Percentiles rank a stretch among this genome's conserved stretches.
Conservation (phyloP, 2,329 filamentous ascomycete species). For the Diplodia corticola region DNA sequence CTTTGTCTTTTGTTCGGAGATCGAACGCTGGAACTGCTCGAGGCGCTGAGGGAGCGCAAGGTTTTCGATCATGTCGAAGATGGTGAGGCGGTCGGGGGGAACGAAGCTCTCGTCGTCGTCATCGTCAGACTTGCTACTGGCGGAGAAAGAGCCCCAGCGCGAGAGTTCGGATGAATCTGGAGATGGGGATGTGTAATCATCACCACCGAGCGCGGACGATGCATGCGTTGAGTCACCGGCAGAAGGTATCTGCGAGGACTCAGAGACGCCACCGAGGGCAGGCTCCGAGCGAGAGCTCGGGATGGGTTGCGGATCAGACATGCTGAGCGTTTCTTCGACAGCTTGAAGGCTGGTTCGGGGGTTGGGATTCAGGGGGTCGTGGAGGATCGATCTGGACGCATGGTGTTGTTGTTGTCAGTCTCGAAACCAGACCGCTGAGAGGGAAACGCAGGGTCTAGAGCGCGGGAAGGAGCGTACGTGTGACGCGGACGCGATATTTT, state of each 20-base stretch:
- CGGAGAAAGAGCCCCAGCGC: slow-evolving; percentile 78
- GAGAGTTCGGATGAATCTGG: slow-evolving; percentile 61
- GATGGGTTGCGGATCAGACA: slow-evolving; percentile 27
- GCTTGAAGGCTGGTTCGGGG: neutral
- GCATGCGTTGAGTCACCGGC: slow-evolving; percentile 18
- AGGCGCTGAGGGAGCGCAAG: slow-evolving; percentile 84
- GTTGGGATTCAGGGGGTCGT: neutral
- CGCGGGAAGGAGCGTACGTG: neutral
- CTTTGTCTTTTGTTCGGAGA: slow-evolving; percentile 81
- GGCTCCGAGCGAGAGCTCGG: slow-evolving; percentile 25
- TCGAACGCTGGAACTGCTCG: slow-evolving; percentile 82
- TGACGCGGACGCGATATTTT: slow-evolving; percentile 8
- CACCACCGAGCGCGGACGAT: neutral
- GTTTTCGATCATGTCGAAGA: slow-evolving; percentile 94
- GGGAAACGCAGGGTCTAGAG: neutral
- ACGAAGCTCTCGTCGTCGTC: slow-evolving; percentile 70
- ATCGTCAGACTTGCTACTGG: slow-evolving; percentile 80
- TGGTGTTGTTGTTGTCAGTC: slow-evolving; percentile 8
- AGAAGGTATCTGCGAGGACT: slow-evolving; percentile 33
- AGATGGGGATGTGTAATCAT: slow-evolving; percentile 33
- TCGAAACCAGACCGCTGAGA: neutral
- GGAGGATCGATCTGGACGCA: slow-evolving; percentile 3
- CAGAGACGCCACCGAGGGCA: slow-evolving; percentile 19
- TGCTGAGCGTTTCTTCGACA: slow-evolving; percentile 24
- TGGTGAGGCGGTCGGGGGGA: slow-evolving; percentile 82